Percentiles rank a stretch among this genome's conserved stretches.
phyloP scores from a whole-genome alignment of 2,329 filamentous ascomycete genomes.

The Beauveria varroae region DNA sequence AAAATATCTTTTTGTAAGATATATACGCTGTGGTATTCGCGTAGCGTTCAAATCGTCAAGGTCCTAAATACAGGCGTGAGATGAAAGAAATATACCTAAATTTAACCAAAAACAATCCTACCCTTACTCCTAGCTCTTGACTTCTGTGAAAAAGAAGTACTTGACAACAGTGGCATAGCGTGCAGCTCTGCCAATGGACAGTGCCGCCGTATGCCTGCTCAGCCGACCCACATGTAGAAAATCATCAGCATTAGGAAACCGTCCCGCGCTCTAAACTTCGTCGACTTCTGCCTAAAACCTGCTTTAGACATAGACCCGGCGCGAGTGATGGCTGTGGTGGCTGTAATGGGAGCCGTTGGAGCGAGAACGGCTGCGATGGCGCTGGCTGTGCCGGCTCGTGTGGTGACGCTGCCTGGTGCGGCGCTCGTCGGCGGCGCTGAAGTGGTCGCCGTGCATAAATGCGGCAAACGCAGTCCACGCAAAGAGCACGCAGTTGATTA shows the following conservation, averaged over 20 bases:
- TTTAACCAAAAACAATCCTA: not conserved
- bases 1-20: too few relatives aligned
- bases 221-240: not conserved
- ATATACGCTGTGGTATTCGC: not conserved
- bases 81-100: not conserved
- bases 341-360: conserved; percentile 33
- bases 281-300: not conserved
- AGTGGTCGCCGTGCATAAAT: conserved; percentile 46
- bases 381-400: conserved; percentile 33
- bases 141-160: not conserved
- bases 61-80: not conserved
- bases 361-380: conserved; percentile 30
- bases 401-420: conserved; percentile 27
- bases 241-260: not conserved
- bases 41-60: not conserved
- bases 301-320: conserved; percentile 41
- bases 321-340: conserved; percentile 38
- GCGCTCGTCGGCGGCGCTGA: conserved; percentile 32
- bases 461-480: conserved; percentile 69
- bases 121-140: not conserved
- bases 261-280: not conserved
- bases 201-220: not conserved
- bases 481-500: conserved; percentile 82
- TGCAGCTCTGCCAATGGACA: not conserved
- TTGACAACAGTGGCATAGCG: not conserved